A percentile compares a stretch with the other conserved stretches of the same genome.
Evolutionary conservation across 1,284 basidiomycete species (phyloP).

Genomic region (Athelia sp.): DNA sequence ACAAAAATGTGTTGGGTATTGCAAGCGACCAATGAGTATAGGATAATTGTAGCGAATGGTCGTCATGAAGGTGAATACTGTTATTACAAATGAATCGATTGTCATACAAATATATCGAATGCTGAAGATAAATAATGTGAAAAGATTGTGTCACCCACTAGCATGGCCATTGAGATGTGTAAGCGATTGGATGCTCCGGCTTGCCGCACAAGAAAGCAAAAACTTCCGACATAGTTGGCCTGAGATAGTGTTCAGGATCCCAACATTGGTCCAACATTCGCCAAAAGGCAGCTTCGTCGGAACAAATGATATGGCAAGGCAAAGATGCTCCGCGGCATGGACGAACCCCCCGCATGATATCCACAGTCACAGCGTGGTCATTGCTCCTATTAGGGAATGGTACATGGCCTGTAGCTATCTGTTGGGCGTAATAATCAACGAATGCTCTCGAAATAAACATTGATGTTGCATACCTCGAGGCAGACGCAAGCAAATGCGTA

Average conservation of each 20-base stretch:
- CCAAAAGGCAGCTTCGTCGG: slow-evolving; percentile 30
- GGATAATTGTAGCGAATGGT: background rate
- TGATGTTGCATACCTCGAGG: slow-evolving; percentile 37
- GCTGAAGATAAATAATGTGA: too few relatives aligned
- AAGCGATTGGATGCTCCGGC: background rate
- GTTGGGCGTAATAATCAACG: background rate
- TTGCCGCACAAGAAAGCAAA: background rate
- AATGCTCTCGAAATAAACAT: background rate
- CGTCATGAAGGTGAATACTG: background rate
- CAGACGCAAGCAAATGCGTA: slow-evolving; percentile 55
- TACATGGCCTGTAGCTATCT: slow-evolving; percentile 45
- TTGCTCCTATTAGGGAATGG: slow-evolving; percentile 48
- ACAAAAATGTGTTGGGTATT: slow-evolving; percentile 23
- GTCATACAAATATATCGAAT: too few relatives aligned
- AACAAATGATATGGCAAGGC: slow-evolving; percentile 5
- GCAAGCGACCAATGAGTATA: too few relatives aligned
- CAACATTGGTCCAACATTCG: slow-evolving; percentile 39
- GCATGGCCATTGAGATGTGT: background rate
- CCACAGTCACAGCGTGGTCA: slow-evolving; percentile 48
- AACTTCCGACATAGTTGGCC: slow-evolving; percentile 1
- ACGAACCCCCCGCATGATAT: slow-evolving; percentile 44
- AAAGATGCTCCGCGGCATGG: slow-evolving; percentile 27
- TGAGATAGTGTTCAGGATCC: slow-evolving; percentile 16
- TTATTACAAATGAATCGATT: background rate
- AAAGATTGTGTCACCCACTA: background rate